Conservation (phyloP, 1,284 basidiomycete genomes). For the Heterobasidion annosum region DNA sequence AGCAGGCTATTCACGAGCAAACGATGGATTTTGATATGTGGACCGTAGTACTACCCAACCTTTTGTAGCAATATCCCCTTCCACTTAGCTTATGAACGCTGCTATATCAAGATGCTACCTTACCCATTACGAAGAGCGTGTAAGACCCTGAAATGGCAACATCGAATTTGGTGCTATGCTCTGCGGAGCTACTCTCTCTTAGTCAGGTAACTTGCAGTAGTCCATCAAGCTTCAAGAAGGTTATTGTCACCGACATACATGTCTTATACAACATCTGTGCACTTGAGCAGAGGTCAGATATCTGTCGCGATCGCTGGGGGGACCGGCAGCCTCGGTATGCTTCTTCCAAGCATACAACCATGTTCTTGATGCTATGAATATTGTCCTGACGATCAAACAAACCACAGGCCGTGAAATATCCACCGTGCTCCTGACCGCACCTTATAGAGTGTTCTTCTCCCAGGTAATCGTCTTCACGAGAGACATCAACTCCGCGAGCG, state of each 20-base stretch:
- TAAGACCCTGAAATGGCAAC: too few species aligned
- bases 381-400: not conserved
- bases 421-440: slow-evolving; percentile 12
- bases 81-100: too few species aligned
- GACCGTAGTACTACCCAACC: too few species aligned
- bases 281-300: slow-evolving; percentile 12
- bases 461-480: slow-evolving; percentile 16
- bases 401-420: slow-evolving; percentile 10
- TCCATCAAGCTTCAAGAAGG: not conserved
- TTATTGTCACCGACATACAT: slow-evolving; percentile 4
- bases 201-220: not conserved
- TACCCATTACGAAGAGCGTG: too few species aligned
- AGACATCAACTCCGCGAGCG: slow-evolving; percentile 12
- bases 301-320: slow-evolving; percentile 17
- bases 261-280: slow-evolving; percentile 13
- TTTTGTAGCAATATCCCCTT: too few species aligned
- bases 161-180: too few species aligned
- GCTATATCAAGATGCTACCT: too few species aligned
- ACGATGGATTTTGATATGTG: too few species aligned
- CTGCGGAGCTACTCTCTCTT: too few species aligned
- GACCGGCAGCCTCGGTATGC: slow-evolving; percentile 19
- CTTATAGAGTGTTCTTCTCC: slow-evolving; percentile 15
- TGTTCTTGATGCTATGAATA: not conserved
- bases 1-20: too few species aligned
- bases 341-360: not conserved